Evolutionary conservation across 1,139 yeast species (phyloP).

Genomic region (Yamadazyma diospyri): DNA sequence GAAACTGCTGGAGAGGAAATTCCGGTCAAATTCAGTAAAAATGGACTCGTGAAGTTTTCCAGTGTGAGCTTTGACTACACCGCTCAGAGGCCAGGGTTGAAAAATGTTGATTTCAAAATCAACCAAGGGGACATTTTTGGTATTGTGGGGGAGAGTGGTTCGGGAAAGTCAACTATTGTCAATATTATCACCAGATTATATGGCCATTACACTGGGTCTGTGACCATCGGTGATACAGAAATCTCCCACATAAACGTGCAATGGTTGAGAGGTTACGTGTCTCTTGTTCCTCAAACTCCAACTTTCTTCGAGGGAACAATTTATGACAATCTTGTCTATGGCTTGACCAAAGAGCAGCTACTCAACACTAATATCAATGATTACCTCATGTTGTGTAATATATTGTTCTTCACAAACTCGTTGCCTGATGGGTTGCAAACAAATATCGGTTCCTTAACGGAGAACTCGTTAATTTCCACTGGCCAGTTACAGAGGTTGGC

Average conservation of each 20-base stretch:
- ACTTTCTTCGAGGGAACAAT: constrained; percentile 65
- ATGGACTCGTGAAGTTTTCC: constrained; percentile 33
- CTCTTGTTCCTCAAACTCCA: constrained; percentile 69
- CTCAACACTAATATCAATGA: constrained; percentile 35
- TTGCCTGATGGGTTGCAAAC: constrained; percentile 60
- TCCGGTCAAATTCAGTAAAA: constrained; percentile 13
- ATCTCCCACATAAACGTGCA: constrained; percentile 42
- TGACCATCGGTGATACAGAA: constrained; percentile 39
- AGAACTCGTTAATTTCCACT: constrained; percentile 56
- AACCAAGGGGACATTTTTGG: constrained; percentile 51
- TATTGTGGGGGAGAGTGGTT: constrained; percentile 72
- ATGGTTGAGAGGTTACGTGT: constrained; percentile 50
- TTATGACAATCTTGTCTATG: constrained; percentile 64
- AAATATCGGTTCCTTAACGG: constrained; percentile 46
- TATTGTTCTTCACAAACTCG: constrained; percentile 47
- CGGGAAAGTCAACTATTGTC: constrained; percentile 73
- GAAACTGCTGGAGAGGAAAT: constrained; percentile 27
- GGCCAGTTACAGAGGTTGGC: constrained; percentile 81
- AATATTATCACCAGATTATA: constrained; percentile 54
- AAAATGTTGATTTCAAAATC: constrained; percentile 38
- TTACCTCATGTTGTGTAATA: constrained; percentile 44
- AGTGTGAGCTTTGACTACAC: constrained; percentile 51
- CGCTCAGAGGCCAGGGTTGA: constrained; percentile 21
- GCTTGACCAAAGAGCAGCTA: constrained; percentile 31
- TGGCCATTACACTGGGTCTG: constrained; percentile 27